Evolutionary conservation across 208 protist species (phyloP).

Genomic region (Leptomonas seymouri): DNA sequence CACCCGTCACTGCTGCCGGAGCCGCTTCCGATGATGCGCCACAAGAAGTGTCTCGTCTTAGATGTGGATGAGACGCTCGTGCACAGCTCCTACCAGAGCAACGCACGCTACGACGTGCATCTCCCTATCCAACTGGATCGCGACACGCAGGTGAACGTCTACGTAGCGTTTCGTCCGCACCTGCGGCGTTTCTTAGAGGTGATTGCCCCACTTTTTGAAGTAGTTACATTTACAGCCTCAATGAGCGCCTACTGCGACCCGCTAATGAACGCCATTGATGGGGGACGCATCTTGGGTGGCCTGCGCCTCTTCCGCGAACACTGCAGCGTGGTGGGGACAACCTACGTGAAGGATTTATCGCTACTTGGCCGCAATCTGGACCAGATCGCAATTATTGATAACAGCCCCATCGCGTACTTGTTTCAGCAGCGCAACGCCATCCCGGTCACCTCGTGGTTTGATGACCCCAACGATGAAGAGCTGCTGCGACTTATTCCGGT

Average conservation of each 20-base stretch:
- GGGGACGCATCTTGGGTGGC: constrained; percentile 52
- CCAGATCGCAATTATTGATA: constrained; percentile 84
- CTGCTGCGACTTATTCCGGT: constrained; percentile 75
- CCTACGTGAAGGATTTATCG: constrained; percentile 91
- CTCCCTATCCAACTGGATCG: constrained; percentile 65
- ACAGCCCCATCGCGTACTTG: constrained; percentile 90
- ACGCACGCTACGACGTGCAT: constrained; percentile 63
- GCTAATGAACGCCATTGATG: constrained; percentile 79
- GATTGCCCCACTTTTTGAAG: constrained; percentile 78
- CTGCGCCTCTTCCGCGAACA: constrained; percentile 85
- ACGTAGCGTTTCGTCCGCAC: constrained; percentile 81
- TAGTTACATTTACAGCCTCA: constrained; percentile 91
- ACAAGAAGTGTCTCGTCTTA: constrained; percentile 84
- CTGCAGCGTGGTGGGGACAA: constrained; percentile 78
- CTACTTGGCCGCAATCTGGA: constrained; percentile 81
- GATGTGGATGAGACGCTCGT: constrained; percentile 93
- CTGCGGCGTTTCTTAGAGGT: constrained; percentile 80
- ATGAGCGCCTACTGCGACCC: constrained; percentile 82
- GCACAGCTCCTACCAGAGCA: constrained; percentile 80
- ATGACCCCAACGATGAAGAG: constrained; percentile 73
- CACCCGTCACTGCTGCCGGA: constrained; percentile 74
- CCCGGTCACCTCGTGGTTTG: constrained; percentile 90
- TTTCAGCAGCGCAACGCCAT: constrained; percentile 92
- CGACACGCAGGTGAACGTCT: constrained; percentile 70
- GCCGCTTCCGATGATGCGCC: constrained; percentile 34